Evolutionary conservation across 345 rosid genomes (phyloP), one percentile per base, ranked within the genome.

Genomic region (Turnera subulata): DNA sequence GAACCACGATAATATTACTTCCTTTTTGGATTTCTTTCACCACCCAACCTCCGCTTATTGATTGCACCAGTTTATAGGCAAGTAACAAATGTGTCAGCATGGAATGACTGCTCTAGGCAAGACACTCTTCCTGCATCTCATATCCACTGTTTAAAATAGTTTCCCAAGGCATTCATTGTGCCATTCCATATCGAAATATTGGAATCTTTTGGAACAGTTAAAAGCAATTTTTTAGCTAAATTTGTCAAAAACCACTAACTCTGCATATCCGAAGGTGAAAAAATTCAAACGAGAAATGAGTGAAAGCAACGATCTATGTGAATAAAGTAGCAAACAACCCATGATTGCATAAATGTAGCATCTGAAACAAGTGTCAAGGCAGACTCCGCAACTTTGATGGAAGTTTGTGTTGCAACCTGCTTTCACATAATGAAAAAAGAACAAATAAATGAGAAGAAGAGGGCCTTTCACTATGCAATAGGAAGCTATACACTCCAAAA

Each of bases 321-420:
- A 50, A 50, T 13, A 6, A 39, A 50, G n/a, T n/a, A n/a, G n/a
- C n/a, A n/a, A n/a, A n/a, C n/a, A n/a, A n/a, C n/a, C n/a, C n/a
- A n/a, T n/a, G n/a, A n/a, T n/a, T 17, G 2, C 6, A 51, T 23
- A 62, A 51, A 50, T n/a, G 25, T 52, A 62, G 49, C 11, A 66
- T 73, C 69, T 46, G 63, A 62, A 43, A 58, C 17, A 58, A 57
- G 62, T 50, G 78, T 67, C 60, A 37, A 54, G 52, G 69, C 73
- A 64, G 57, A 33, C 71, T 75, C 85, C 9, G 58, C 52, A 23
- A 64, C 58, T 69, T 86, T 92, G 46, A 86, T 55, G 24, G 92
- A 86, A 50, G 89, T 92, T 64, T 88, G 96, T 46, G 92, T 78
- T 20, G 81, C 75, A 50, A 92, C 95, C 98, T 92, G 74, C 44